These are phyloP conservation scores for Leishmania lainsoni DNA, from an alignment of 208 protist genomes.

Conservation along the genomic window DNA sequence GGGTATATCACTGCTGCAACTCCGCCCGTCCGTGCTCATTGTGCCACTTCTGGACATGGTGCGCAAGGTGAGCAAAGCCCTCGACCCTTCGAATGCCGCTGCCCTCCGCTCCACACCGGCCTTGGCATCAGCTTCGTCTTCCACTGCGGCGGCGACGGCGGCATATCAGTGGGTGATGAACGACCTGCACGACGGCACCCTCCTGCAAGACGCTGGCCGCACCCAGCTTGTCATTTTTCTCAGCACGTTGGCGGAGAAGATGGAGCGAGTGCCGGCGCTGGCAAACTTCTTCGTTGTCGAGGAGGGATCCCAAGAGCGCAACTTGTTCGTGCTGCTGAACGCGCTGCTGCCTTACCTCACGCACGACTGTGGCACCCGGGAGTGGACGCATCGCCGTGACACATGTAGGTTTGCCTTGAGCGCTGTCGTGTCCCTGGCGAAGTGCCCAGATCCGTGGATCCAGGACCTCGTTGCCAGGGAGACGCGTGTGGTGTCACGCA, in stretches of 20 bases:
- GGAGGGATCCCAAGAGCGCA: constrained; percentile 19
- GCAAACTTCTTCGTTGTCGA: constrained; percentile 53
- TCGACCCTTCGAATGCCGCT: constrained; percentile 30
- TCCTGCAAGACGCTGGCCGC: constrained; percentile 34
- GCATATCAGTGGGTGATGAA: not conserved
- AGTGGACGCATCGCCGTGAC: constrained; percentile 48
- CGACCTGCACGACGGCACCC: constrained; percentile 9
- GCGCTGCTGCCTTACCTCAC: constrained; percentile 55
- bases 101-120: not conserved
- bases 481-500: constrained; percentile 25
- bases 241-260: constrained; percentile 61
- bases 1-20: constrained; percentile 62
- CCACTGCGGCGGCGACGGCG: not conserved
- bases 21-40: constrained; percentile 47
- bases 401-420: constrained; percentile 63
- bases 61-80: constrained; percentile 39
- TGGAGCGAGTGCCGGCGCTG: constrained; percentile 66
- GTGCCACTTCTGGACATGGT: constrained; percentile 76
- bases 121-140: constrained; percentile 1
- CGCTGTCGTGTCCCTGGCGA: constrained; percentile 68
- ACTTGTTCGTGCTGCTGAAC: constrained; percentile 39
- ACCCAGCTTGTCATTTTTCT: constrained; percentile 56
- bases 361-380: constrained; percentile 48
- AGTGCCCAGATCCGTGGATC: constrained; percentile 66
- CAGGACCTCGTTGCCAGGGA: constrained; percentile 59